Percentiles rank a stretch among this genome's conserved stretches.
phyloP scores from a whole-genome alignment of 1,284 basidiomycete species.

The Vanrija sp. region DNA sequence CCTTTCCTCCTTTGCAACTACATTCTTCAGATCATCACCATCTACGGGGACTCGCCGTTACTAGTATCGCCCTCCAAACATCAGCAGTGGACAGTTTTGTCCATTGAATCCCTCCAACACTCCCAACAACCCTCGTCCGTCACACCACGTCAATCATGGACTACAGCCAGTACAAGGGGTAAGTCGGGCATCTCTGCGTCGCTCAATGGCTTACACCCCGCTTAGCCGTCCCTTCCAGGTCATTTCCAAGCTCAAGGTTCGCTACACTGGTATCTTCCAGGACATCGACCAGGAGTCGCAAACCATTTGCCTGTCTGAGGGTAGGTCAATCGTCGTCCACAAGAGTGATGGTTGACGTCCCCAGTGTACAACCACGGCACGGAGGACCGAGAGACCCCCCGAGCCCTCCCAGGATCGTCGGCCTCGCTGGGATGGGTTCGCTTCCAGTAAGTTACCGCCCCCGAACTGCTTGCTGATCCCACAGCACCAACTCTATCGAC shows the following conservation, averaged over 20 bases:
- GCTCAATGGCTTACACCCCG: not conserved
- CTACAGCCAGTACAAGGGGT: conserved; percentile 42
- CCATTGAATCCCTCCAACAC: not conserved
- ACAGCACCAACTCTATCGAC: conserved; percentile 45
- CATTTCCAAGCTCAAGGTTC: conserved; percentile 42
- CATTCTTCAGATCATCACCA: not conserved
- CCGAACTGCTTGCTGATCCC: not conserved
- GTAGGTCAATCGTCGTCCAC: conserved; percentile 15
- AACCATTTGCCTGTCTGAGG: conserved; percentile 42
- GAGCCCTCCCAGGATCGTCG: conserved; percentile 31
- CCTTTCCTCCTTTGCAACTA: not conserved
- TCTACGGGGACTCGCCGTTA: not conserved
- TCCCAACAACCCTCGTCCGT: not conserved
- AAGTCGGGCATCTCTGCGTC: not conserved
- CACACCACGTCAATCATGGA: conserved; percentile 21
- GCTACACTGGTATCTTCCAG: conserved; percentile 46
- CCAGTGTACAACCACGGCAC: conserved; percentile 46
- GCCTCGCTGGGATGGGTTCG: conserved; percentile 55
- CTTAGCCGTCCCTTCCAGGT: conserved; percentile 45
- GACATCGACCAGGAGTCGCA: conserved; percentile 44
- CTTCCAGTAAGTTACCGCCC: conserved; percentile 62
- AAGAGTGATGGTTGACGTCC: not conserved
- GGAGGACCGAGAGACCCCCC: conserved; percentile 36
- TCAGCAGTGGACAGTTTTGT: not conserved
- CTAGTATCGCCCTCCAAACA: not conserved